Percentiles rank a stretch among this genome's conserved stretches.
These are phyloP conservation scores for Vitis cinerea DNA, from an alignment of 164 flowering plant species.

Conservation along the genomic window DNA sequence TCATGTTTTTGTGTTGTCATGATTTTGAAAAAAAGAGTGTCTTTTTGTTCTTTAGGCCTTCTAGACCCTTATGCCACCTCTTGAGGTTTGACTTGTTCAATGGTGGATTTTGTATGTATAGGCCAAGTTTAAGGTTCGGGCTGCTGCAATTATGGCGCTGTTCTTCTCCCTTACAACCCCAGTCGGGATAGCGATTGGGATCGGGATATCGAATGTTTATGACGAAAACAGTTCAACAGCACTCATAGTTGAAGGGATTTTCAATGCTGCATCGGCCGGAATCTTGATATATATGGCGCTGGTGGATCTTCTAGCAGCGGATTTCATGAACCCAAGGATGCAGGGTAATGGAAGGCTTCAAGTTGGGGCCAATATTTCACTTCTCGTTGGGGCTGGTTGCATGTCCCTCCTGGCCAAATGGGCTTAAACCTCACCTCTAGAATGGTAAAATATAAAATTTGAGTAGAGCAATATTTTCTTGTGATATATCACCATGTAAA, in stretches of 20 bases:
- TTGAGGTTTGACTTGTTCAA: no score
- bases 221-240: conserved; percentile 37
- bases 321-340: conserved; percentile 50
- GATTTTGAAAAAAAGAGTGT: no score
- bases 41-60: no score
- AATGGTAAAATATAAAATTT: no score
- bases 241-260: conserved; percentile 42
- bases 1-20: no score
- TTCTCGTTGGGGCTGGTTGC: conserved; percentile 46
- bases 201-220: conserved; percentile 41
- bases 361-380: conserved; percentile 34
- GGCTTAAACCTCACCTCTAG: conserved; percentile 25
- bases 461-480: no score
- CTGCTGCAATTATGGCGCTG: conserved; percentile 34
- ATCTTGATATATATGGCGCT: conserved; percentile 60
- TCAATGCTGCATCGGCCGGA: conserved; percentile 52
- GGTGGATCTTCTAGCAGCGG: conserved; percentile 52
- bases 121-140: conserved; percentile 42
- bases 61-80: no score
- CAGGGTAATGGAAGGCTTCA: conserved; percentile 40
- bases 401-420: conserved; percentile 58
- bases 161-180: conserved; percentile 62
- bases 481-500: no score
- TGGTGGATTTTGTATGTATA: background rate
- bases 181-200: conserved; percentile 46